These are phyloP conservation scores for Euphorbia tirucalli DNA, from an alignment of 345 rosid genomes.

Conservation along the genomic window DNA sequence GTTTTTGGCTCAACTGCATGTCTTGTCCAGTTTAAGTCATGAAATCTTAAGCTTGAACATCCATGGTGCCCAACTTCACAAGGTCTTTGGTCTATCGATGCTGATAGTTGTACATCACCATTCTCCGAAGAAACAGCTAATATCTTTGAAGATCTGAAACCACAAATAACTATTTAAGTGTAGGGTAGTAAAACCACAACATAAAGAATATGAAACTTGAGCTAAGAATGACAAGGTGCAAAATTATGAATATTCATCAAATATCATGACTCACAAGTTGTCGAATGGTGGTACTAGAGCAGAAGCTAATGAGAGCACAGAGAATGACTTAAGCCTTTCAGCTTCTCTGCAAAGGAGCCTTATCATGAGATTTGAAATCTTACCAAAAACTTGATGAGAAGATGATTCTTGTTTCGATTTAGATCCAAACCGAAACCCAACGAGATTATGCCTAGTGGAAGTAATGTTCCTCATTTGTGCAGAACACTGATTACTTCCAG, in stretches of 20 bases:
- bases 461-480: conserved; percentile 33
- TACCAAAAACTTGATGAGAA: conserved; percentile 36
- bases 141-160: conserved; percentile 51
- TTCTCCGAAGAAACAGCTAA: conserved; percentile 41
- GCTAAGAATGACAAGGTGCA: neutral
- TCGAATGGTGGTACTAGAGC: conserved; percentile 57
- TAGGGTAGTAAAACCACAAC: neutral
- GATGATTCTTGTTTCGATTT: conserved; percentile 29
- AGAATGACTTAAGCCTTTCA: conserved; percentile 50
- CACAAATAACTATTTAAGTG: conserved; percentile 6
- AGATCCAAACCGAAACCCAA: conserved; percentile 31
- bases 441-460: conserved; percentile 26
- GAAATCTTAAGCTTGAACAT: conserved; percentile 44
- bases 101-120: conserved; percentile 35
- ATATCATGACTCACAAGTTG: conserved; percentile 50
- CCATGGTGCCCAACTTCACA: conserved; percentile 51
- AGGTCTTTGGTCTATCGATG: conserved; percentile 44
- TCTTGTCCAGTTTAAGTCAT: conserved; percentile 48
- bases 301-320: conserved; percentile 65
- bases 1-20: conserved; percentile 69
- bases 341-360: conserved; percentile 54
- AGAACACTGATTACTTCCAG: conserved; percentile 36
- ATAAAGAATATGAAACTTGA: neutral
- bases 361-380: conserved; percentile 43
- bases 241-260: neutral